Conservation (phyloP, 2,329 filamentous ascomycete species). For the Penicillium aurantiogriseum region DNA sequence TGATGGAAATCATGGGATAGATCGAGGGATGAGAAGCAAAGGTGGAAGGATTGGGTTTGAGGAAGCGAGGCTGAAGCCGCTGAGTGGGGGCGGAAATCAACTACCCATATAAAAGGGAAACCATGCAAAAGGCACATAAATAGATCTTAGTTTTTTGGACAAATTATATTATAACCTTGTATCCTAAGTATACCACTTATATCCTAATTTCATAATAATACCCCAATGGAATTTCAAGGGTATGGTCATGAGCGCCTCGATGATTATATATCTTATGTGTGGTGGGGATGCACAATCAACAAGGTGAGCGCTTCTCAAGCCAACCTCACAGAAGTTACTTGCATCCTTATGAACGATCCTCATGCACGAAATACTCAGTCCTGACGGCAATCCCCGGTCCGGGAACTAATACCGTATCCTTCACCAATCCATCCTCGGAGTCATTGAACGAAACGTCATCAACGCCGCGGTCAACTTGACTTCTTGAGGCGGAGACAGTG, state of each 20-base stretch:
- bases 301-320: background rate
- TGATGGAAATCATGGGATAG: too few relatives aligned
- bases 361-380: constrained; percentile 15
- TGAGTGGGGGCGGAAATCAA: background rate
- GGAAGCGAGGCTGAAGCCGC: background rate
- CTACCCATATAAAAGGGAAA: too few relatives aligned
- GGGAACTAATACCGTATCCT: background rate
- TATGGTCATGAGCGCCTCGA: background rate
- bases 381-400: constrained; percentile 20
- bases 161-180: background rate
- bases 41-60: background rate
- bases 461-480: background rate
- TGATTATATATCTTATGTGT: background rate
- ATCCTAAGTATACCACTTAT: background rate
- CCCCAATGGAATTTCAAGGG: background rate
- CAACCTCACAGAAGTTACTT: background rate
- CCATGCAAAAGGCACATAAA: too few relatives aligned
- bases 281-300: background rate
- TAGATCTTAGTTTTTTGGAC: background rate
- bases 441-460: constrained; percentile 19
- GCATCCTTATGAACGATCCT: background rate
- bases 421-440: constrained; percentile 21
- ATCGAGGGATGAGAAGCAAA: background rate
- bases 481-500: constrained; percentile 13
- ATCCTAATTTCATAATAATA: background rate